A percentile compares a stretch with the other conserved stretches of the same genome.
Evolutionary conservation across 129 eudicot genomes (phyloP).

Genomic region (Saposhnikovia divaricata): DNA sequence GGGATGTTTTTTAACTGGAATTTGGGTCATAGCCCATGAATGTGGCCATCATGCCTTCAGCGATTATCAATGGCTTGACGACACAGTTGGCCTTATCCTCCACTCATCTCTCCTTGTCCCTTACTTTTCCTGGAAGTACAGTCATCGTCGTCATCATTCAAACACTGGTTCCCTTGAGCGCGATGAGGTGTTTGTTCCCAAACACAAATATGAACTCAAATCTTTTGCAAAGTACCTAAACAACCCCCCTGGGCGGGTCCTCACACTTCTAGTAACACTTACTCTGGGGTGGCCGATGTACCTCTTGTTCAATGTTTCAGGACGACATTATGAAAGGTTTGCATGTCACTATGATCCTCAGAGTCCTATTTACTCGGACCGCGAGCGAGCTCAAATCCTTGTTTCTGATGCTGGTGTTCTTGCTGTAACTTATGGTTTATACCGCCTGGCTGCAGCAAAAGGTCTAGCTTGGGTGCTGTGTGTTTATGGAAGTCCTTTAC

Average conservation of each 20-base stretch:
- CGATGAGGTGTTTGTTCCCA: constrained; percentile 20
- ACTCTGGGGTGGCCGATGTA: constrained; percentile 20
- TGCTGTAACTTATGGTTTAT: constrained; percentile 12
- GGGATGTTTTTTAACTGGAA: constrained; percentile 16
- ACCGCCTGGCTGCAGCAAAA: constrained; percentile 8
- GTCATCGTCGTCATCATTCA: constrained; percentile 19
- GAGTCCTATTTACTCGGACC: constrained; percentile 17
- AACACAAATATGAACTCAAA: background rate
- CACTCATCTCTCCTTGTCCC: constrained; percentile 20
- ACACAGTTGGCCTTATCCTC: constrained; percentile 18
- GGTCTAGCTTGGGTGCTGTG: constrained; percentile 17
- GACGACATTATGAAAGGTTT: constrained; percentile 16
- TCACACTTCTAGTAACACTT: constrained; percentile 14
- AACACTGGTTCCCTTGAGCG: constrained; percentile 21
- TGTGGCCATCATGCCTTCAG: constrained; percentile 27
- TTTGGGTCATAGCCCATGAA: constrained; percentile 23
- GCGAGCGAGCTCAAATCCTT: constrained; percentile 15
- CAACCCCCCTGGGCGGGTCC: constrained; percentile 19
- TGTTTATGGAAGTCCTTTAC: constrained; percentile 18
- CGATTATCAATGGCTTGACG: constrained; percentile 19
- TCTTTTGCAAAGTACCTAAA: constrained; percentile 13
- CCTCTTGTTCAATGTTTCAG: constrained; percentile 16
- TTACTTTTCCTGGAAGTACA: constrained; percentile 20
- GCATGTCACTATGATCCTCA: constrained; percentile 21
- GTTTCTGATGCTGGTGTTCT: constrained; percentile 17